phyloP scores from a whole-genome alignment of 768 basidiomycete species.

The Arthromyces matolae region DNA sequence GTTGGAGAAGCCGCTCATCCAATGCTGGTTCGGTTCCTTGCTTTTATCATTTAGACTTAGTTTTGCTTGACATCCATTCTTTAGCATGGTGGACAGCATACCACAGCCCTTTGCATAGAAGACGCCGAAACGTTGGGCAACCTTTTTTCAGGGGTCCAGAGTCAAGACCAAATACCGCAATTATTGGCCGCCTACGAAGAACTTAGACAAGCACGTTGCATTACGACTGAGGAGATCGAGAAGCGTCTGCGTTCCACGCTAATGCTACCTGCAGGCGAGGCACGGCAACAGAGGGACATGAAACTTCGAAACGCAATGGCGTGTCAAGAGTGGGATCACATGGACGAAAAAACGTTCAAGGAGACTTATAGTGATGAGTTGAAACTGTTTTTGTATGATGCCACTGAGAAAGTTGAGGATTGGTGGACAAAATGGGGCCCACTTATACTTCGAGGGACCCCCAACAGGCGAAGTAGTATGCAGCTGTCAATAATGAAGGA shows the following conservation, averaged over 20 bases:
- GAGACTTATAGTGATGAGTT: constrained; percentile 52
- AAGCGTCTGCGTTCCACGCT: constrained; percentile 42
- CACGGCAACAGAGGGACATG: constrained; percentile 42
- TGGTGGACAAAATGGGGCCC: constrained; percentile 57
- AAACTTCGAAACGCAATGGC: constrained; percentile 33
- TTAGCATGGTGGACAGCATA: constrained; percentile 54
- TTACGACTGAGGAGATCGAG: constrained; percentile 43
- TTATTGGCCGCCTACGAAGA: constrained; percentile 57
- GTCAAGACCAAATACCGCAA: constrained; percentile 43
- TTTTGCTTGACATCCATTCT: not conserved
- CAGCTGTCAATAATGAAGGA: constrained; percentile 22
- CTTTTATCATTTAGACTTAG: not conserved
- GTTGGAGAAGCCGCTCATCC: constrained; percentile 65
- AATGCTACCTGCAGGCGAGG: constrained; percentile 39
- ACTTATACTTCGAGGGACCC: constrained; percentile 24
- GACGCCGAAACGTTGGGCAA: constrained; percentile 58
- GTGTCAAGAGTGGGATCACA: constrained; percentile 33
- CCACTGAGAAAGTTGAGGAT: constrained; percentile 55
- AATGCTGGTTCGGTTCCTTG: constrained; percentile 33
- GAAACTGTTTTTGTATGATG: constrained; percentile 47
- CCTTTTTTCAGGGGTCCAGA: constrained; percentile 52
- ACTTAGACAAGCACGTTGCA: constrained; percentile 49
- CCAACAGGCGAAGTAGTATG: constrained; percentile 14
- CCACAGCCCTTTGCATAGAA: constrained; percentile 51
- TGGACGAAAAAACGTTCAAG: constrained; percentile 43